Conservation (phyloP, 257 asterid species). For the Voacanga thouarsii region DNA sequence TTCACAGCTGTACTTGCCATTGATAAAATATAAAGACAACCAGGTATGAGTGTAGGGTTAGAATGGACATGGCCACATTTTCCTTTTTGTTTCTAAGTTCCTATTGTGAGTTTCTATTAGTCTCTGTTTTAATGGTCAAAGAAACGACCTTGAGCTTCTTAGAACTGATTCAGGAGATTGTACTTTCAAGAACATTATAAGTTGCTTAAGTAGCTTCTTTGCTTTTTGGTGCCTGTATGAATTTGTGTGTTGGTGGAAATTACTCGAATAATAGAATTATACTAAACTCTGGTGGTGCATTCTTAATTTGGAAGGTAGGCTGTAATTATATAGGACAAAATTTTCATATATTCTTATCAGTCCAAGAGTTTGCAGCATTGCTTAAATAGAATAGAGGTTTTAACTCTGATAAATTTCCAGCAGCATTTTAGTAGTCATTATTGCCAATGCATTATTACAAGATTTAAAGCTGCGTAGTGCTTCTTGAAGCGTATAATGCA, state of each 20-base stretch:
- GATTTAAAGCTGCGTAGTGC: not conserved
- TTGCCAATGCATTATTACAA: not conserved
- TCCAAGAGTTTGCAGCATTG: not conserved
- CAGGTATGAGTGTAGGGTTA: conserved; percentile 29
- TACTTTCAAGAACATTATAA: not conserved
- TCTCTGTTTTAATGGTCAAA: not conserved
- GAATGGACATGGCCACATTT: not conserved
- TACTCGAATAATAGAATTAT: not conserved
- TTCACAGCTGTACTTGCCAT: conserved; percentile 46
- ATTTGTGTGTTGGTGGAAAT: not conserved
- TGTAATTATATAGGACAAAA: not conserved
- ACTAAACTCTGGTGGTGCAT: not conserved
- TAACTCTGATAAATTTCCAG: not conserved
- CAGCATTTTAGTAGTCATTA: not conserved
- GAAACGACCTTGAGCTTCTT: not conserved
- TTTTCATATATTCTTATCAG: not conserved
- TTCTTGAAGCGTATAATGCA: not conserved
- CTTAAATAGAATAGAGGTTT: not conserved
- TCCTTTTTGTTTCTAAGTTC: not conserved
- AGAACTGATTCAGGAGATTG: not conserved
- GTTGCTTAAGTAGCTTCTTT: not conserved
- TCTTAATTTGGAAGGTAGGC: not conserved
- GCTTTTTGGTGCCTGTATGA: not conserved
- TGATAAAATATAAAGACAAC: conserved; percentile 33
- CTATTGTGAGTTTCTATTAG: not conserved